Conservation (phyloP, 2,329 filamentous ascomycete genomes). For the Pestalotiopsis sp. region DNA sequence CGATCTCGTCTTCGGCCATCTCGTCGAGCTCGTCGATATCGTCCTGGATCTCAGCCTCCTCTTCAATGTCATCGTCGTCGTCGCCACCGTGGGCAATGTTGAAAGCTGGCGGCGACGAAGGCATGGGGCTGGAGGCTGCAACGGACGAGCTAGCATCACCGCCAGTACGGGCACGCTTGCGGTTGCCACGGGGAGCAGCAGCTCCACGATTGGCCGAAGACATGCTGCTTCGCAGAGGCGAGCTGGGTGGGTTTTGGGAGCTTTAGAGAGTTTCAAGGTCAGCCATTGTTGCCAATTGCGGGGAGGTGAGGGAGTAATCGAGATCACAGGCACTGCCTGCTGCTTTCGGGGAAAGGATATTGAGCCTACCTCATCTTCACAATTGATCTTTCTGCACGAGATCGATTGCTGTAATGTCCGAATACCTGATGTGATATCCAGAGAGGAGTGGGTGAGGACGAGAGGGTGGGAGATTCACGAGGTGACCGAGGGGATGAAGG, state of each 20-base stretch:
- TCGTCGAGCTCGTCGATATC: constrained; percentile 80
- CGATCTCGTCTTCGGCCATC: constrained; percentile 79
- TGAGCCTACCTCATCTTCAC: background rate
- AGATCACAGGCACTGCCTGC: background rate
- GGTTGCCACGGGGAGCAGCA: constrained; percentile 49
- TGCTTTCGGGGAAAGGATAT: background rate
- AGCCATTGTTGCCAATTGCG: background rate
- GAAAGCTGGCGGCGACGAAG: constrained; percentile 67
- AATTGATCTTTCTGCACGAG: background rate
- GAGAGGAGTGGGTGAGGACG: background rate
- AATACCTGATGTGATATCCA: background rate
- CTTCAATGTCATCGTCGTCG: constrained; percentile 72
- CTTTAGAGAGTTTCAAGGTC: background rate
- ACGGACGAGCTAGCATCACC: constrained; percentile 55
- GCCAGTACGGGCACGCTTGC: constrained; percentile 58
- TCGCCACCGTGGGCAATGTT: constrained; percentile 68
- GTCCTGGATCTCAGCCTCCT: constrained; percentile 72
- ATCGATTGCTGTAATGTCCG: background rate
- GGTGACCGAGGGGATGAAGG: background rate
- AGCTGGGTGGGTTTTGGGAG: constrained; percentile 53
- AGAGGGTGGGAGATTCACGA: background rate
- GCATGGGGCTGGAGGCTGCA: constrained; percentile 62
- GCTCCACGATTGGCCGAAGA: constrained; percentile 81
- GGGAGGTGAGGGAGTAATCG: background rate
- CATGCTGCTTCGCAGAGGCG: constrained; percentile 79